These are phyloP conservation scores for Dactylellina sp. DNA, from an alignment of 2,329 filamentous ascomycete species.

Conservation along the genomic window DNA sequence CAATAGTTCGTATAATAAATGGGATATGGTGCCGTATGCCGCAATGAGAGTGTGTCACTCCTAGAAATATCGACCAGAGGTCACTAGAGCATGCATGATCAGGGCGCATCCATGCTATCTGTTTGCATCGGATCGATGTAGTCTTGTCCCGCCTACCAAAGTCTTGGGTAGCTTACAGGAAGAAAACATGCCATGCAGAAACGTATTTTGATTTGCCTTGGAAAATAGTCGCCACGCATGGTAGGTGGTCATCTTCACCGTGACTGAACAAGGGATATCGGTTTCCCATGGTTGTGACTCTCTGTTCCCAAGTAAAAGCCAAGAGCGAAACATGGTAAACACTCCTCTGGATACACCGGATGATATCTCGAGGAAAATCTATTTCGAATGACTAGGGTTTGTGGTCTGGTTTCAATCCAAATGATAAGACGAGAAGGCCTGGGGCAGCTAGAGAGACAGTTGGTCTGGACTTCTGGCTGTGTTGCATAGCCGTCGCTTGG, in stretches of 20 bases:
- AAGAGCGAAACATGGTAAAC: constrained; percentile 46
- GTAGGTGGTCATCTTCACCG: constrained; percentile 10
- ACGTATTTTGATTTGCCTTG: no score
- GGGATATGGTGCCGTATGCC: background rate
- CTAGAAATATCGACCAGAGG: constrained; percentile 1
- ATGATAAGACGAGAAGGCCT: background rate
- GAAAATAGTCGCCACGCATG: background rate
- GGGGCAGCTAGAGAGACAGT: no score
- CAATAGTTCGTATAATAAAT: constrained; percentile 6
- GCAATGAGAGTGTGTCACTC: constrained; percentile 2
- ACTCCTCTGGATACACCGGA: constrained; percentile 34
- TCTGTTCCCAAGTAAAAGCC: constrained; percentile 29
- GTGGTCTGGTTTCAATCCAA: background rate
- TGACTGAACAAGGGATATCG: constrained; percentile 9
- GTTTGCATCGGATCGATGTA: constrained; percentile 51
- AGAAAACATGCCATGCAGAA: constrained; percentile 25
- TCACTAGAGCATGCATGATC: constrained; percentile 26
- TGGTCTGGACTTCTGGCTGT: background rate
- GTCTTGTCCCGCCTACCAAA: constrained; percentile 54
- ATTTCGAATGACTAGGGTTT: constrained; percentile 5
- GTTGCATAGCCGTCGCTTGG: constrained; percentile 40
- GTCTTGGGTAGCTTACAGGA: constrained; percentile 39
- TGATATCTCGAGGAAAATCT: constrained; percentile 5
- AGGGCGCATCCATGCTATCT: constrained; percentile 3
- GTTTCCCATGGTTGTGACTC: constrained; percentile 34